These are phyloP conservation scores for Cyclocybe cylindracea DNA, from an alignment of 768 basidiomycete genomes.

Conservation along the genomic window DNA sequence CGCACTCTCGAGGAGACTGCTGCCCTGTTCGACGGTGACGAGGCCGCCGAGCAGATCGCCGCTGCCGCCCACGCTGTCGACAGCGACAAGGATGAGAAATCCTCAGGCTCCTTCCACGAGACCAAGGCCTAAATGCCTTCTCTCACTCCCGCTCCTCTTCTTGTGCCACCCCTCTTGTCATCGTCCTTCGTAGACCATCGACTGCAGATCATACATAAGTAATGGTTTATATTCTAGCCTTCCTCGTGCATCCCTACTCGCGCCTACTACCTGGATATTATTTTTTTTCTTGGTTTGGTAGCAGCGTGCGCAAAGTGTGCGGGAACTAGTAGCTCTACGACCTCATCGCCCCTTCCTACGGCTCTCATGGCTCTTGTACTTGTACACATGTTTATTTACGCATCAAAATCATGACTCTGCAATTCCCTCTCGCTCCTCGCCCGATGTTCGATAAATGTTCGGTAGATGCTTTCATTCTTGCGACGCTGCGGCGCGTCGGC, in stretches of 20 bases:
- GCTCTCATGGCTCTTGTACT: background rate
- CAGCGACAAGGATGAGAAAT: conserved; percentile 32
- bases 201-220: too few species aligned
- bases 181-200: background rate
- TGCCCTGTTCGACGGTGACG: conserved; percentile 74
- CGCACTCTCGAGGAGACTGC: conserved; percentile 83
- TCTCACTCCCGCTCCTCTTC: background rate
- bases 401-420: background rate
- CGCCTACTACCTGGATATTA: background rate
- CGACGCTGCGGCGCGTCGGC: too few species aligned
- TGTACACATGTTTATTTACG: background rate
- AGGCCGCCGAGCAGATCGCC: conserved; percentile 42
- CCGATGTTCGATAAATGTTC: too few species aligned
- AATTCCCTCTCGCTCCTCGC: too few species aligned
- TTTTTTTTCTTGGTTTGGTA: background rate
- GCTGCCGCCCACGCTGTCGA: conserved; percentile 21
- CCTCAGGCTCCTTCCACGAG: conserved; percentile 33
- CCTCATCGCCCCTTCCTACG: background rate
- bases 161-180: background rate
- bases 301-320: background rate
- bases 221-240: too few species aligned
- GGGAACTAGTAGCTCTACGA: background rate
- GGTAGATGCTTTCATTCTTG: too few species aligned
- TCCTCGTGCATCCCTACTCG: too few species aligned
- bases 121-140: conserved; percentile 18